Conservation (phyloP, 805 yeast genomes). For the Alloascoidea hylecoeti region DNA sequence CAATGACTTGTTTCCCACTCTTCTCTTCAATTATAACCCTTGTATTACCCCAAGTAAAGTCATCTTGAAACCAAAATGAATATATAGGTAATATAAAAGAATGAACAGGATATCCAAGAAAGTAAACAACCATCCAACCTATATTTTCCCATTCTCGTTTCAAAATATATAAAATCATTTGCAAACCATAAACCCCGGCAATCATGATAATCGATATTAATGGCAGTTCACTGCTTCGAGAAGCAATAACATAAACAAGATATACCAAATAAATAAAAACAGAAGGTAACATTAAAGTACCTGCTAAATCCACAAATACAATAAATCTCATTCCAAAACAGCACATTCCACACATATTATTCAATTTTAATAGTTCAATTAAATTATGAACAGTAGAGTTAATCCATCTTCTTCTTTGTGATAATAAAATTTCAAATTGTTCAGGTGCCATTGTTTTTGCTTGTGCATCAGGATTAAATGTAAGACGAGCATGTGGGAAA, state of each 20-base stretch:
- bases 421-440: conserved; percentile 30
- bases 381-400: conserved; percentile 53
- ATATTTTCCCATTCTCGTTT: conserved; percentile 29
- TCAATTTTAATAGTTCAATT: conserved; percentile 38
- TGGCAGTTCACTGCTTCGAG: conserved; percentile 35
- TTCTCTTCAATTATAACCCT: conserved; percentile 39
- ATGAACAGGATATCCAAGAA: conserved; percentile 46
- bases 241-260: conserved; percentile 33
- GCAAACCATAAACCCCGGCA: conserved; percentile 42
- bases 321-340: conserved; percentile 47
- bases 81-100: conserved; percentile 45
- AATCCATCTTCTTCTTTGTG: conserved; percentile 54
- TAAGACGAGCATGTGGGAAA: conserved; percentile 38
- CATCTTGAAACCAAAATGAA: conserved; percentile 53
- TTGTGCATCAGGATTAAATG: conserved; percentile 43
- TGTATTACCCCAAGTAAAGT: conserved; percentile 55
- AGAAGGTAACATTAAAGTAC: conserved; percentile 44
- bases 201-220: conserved; percentile 39
- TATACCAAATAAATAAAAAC: conserved; percentile 40
- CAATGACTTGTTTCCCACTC: conserved; percentile 29
- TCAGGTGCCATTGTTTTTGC: conserved; percentile 47
- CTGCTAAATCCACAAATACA: conserved; percentile 40
- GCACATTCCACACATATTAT: conserved; percentile 49
- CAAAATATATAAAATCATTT: conserved; percentile 39
- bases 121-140: conserved; percentile 41